These are phyloP conservation scores for Epicoccum sorghinum DNA, from an alignment of 2,329 filamentous ascomycete genomes.

Conservation along the genomic window DNA sequence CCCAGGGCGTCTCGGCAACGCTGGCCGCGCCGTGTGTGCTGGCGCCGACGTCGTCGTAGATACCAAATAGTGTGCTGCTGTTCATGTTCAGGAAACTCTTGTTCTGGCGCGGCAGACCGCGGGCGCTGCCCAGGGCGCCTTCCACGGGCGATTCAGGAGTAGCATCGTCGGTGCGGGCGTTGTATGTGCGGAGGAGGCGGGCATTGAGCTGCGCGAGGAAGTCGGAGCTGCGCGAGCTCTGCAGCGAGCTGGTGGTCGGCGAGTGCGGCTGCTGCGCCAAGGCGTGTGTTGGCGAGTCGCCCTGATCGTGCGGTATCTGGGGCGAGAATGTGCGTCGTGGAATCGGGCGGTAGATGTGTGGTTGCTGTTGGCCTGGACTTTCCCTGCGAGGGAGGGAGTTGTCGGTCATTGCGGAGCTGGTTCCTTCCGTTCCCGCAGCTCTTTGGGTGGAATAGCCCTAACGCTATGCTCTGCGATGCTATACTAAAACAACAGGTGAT, in stretches of 20 bases:
- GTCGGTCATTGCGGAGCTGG: not conserved
- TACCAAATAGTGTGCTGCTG: conserved; percentile 86
- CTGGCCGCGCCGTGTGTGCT: conserved; percentile 47
- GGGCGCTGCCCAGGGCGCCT: conserved; percentile 13
- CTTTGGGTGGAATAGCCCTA: not conserved
- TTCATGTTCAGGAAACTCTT: conserved; percentile 86
- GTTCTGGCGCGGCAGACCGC: conserved; percentile 59
- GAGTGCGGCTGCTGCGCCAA: conserved; percentile 20
- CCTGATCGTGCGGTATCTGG: conserved; percentile 23
- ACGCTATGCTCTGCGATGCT: too few species aligned
- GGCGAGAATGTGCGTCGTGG: conserved; percentile 45
- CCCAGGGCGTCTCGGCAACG: conserved; percentile 75
- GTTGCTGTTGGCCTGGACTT: conserved; percentile 1
- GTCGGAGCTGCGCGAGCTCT: conserved; percentile 33
- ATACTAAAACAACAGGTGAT: too few species aligned
- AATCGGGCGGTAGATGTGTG: conserved; percentile 47
- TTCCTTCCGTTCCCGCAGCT: not conserved
- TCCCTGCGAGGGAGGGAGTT: not conserved
- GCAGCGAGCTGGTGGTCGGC: conserved; percentile 18
- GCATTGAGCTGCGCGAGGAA: conserved; percentile 48
- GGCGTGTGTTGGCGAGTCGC: conserved; percentile 36
- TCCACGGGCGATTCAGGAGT: conserved; percentile 22
- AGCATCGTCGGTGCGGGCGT: conserved; percentile 34
- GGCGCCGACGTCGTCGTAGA: conserved; percentile 66
- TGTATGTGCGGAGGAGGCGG: conserved; percentile 39